Evolutionary conservation across 2,329 filamentous ascomycete species (phyloP), one percentile per base, ranked within the genome.

Genomic region (Calonectria leucothoes): DNA sequence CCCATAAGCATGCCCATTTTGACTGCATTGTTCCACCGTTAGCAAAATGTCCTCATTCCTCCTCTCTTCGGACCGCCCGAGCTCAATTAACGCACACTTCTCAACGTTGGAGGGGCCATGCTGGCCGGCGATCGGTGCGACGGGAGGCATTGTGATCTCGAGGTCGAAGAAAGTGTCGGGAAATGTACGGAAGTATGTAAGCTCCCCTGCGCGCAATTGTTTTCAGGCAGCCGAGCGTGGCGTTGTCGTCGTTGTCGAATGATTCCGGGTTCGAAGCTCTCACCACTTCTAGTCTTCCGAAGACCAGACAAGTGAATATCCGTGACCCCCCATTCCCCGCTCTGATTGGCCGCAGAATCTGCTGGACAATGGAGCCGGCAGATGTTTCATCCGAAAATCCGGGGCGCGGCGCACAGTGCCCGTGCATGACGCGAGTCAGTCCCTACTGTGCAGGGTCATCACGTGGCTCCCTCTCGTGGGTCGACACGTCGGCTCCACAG

Each of bases 1-100:
- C 97, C 97, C 95, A 98, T 98, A 93, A 99, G 93, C 76, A 94
- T 95, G 80, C 97, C 97, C 95, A 98, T 98, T 89, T 98, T 98
- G 57, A 85, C 83, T 85, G 55, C 35, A 63, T 31, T 17, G 69
- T 39, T 37, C 42, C 69, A 45, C 2, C 48, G 51, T 80, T 77
- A 82, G 74, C 73, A 73, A 71, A 71, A 27, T 63, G 14, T 51
- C 37, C 15, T 52, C 61, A 57, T 61, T 39, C 45, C 20, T 25
- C 37, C 35, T 33, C 52, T 66, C 23, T 27, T 70, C 67, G 52
- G 48, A 49, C 31, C 31, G 63, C 61, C 57, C 57, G 59, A 66
- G 52, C 70, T 37, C 29, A 70, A 69, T 66, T 55, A 42, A 66
- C 73, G 73, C 74, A 91, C 89, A 83, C 85, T 91, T 91, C 82